These are phyloP conservation scores for Eucalyptus pauciflora DNA, from an alignment of 345 rosid species.

Conservation along the genomic window DNA sequence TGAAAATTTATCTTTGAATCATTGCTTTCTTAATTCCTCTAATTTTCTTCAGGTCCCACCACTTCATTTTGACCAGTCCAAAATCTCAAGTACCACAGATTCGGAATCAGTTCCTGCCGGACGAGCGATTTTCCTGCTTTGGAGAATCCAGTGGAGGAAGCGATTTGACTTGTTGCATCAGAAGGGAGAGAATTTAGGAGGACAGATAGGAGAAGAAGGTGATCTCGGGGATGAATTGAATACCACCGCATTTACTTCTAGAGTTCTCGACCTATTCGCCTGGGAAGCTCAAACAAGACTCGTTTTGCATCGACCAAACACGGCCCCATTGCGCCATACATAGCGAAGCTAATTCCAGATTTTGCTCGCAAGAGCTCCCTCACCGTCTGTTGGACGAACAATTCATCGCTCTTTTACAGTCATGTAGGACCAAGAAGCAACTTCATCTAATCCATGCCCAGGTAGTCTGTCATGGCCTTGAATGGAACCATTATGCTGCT, in stretches of 20 bases:
- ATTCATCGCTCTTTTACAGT: conserved; percentile 33
- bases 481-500: conserved; percentile 16
- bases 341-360: not conserved
- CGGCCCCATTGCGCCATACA: not conserved
- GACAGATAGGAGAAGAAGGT: not conserved
- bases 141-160: not conserved
- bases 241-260: not conserved
- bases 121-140: not conserved
- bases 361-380: not conserved
- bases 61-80: too few species aligned
- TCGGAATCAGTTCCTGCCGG: not conserved
- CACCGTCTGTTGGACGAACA: conserved; percentile 20
- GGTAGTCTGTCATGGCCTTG: conserved; percentile 18
- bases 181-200: not conserved
- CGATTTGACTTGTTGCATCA: not conserved
- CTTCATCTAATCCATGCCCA: conserved; percentile 53
- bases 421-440: conserved; percentile 43
- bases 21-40: too few species aligned
- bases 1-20: too few species aligned
- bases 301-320: not conserved
- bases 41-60: too few species aligned
- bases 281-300: not conserved
- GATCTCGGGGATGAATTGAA: not conserved
- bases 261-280: not conserved
- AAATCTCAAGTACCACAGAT: not conserved